Conservation (phyloP, 257 asterid species). For the Solanum clarkiae region DNA sequence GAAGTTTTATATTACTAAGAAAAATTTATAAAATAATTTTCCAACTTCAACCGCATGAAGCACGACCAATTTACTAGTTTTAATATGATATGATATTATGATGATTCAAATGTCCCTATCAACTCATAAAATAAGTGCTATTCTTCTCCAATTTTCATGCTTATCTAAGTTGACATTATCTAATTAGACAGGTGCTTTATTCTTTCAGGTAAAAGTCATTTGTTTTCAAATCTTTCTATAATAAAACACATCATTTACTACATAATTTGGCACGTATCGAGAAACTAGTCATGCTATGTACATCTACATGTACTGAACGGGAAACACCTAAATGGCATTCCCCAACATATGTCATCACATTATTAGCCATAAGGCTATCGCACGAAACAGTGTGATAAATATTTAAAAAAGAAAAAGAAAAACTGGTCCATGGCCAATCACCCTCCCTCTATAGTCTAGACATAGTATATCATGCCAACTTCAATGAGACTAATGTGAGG, state of each 20-base stretch:
- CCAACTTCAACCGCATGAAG: too few relatives aligned
- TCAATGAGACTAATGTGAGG: slow-evolving; percentile 93
- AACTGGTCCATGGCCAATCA: not conserved
- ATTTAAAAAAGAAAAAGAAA: not conserved
- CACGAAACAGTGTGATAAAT: not conserved
- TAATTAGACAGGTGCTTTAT: not conserved
- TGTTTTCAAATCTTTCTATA: not conserved
- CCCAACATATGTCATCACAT: not conserved
- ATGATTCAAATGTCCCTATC: not conserved
- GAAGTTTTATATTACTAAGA: too few relatives aligned
- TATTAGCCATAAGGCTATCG: not conserved
- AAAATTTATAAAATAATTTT: too few relatives aligned
- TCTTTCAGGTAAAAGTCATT: not conserved
- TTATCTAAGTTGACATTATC: not conserved
- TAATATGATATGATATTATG: too few relatives aligned
- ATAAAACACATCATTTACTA: not conserved
- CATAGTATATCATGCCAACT: slow-evolving; percentile 92
- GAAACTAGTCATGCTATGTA: not conserved
- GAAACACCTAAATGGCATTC: not conserved
- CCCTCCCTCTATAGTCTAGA: slow-evolving; percentile 13
- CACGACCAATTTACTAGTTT: too few relatives aligned
- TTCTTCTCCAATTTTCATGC: not conserved
- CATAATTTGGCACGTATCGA: not conserved
- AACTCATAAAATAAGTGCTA: not conserved
- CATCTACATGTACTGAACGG: not conserved